A percentile compares a stretch with the other conserved stretches of the same genome.
These are phyloP conservation scores for Zygosaccharomyces pseudobailii DNA, from an alignment of 1,139 yeast species.

Conservation along the genomic window DNA sequence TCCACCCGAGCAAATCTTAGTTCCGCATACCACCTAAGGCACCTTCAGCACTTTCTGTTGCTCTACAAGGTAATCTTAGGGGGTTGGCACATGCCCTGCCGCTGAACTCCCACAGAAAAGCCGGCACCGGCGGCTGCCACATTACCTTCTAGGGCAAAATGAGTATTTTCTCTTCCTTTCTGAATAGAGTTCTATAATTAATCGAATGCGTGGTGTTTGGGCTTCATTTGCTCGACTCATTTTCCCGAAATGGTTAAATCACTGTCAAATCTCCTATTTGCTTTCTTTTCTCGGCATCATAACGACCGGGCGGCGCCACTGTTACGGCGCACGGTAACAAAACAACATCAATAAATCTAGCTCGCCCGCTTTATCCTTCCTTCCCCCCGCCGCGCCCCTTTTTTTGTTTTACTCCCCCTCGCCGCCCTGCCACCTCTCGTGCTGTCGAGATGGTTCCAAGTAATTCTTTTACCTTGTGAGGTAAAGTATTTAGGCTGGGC, in stretches of 20 bases:
- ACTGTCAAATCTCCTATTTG: not conserved
- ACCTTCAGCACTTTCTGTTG: not conserved
- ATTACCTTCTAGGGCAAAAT: not conserved
- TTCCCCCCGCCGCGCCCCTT: not conserved
- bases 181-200: conserved; percentile 2
- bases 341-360: not conserved
- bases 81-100: not conserved
- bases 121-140: not conserved
- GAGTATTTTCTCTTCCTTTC: not conserved
- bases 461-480: not conserved
- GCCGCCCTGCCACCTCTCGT: not conserved
- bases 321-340: not conserved
- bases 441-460: not conserved
- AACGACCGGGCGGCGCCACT: conserved; percentile 1
- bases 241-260: conserved; percentile 1
- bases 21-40: not conserved
- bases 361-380: not conserved
- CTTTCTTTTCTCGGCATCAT: conserved; percentile 1
- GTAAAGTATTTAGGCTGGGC: not conserved
- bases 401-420: not conserved
- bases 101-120: conserved; percentile 1
- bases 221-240: not conserved
- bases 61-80: conserved; percentile 2
- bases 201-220: conserved; percentile 2
- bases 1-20: conserved; percentile 1